Evolutionary conservation across 2,329 filamentous ascomycete genomes (phyloP).

Genomic region (Fusarium agapanthi): DNA sequence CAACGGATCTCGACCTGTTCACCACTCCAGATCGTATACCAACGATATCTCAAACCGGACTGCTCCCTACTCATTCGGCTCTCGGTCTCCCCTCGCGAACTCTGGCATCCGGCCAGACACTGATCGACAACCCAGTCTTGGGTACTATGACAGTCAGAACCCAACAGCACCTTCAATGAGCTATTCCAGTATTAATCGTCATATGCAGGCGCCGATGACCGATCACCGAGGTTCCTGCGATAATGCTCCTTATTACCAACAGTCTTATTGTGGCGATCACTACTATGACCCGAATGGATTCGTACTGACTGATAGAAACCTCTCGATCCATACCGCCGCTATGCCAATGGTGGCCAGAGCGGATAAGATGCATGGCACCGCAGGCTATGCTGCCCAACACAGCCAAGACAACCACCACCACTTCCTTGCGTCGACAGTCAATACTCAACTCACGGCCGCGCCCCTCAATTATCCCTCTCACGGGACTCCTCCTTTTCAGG

Average conservation of each 20-base stretch:
- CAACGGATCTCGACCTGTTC: constrained; percentile 9
- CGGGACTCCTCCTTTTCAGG: neutral
- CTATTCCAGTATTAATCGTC: constrained; percentile 33
- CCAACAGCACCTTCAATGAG: constrained; percentile 23
- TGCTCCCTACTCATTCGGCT: constrained; percentile 4
- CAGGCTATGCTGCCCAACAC: neutral
- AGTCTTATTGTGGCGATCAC: neutral
- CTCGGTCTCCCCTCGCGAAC: constrained; percentile 10
- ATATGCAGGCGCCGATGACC: constrained; percentile 31
- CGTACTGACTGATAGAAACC: constrained; percentile 14
- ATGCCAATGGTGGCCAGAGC: neutral
- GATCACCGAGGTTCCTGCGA: constrained; percentile 25
- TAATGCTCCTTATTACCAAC: constrained; percentile 4
- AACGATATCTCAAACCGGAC: constrained; percentile 1
- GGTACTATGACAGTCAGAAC: constrained; percentile 39
- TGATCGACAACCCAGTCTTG: constrained; percentile 31
- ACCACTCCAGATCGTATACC: constrained; percentile 17
- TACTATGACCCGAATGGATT: constrained; percentile 5
- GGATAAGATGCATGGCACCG: neutral
- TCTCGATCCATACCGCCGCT: neutral
- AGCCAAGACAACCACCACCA: neutral
- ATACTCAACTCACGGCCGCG: neutral
- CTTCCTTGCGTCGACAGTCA: neutral
- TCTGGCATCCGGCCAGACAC: constrained; percentile 6
- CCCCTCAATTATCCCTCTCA: neutral